phyloP scores from a whole-genome alignment of 1,284 basidiomycete genomes.

The Phellopilus nigrolimitatus region DNA sequence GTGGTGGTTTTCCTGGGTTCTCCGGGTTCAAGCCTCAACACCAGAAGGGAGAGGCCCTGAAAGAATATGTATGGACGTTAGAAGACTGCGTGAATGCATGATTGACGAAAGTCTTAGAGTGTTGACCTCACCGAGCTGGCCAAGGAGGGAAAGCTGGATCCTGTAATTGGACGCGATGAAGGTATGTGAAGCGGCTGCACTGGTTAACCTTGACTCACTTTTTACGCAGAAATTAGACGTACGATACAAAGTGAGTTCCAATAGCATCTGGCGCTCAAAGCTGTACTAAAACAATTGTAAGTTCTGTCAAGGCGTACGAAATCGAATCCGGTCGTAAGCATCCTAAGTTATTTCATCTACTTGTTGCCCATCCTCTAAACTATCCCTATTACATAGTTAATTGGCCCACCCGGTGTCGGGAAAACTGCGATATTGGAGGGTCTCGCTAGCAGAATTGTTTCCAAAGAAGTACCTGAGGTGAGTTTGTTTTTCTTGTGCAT shows the following conservation, averaged over 20 bases:
- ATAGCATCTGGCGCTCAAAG: conserved; percentile 11
- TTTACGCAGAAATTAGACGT: conserved; percentile 69
- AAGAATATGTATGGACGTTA: conserved; percentile 62
- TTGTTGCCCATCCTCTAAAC: neutral
- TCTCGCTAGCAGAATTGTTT: conserved; percentile 82
- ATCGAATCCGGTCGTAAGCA: conserved; percentile 77
- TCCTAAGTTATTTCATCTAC: neutral
- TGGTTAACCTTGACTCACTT: neutral
- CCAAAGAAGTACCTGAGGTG: conserved; percentile 89
- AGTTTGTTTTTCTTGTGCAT: conserved; percentile 21
- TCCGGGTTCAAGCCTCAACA: conserved; percentile 55
- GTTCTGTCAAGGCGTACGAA: conserved; percentile 80
- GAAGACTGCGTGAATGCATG: neutral
- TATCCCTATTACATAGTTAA: conserved; percentile 41
- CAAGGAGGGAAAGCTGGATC: conserved; percentile 81
- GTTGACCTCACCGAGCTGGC: conserved; percentile 84
- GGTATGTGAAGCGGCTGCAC: conserved; percentile 37
- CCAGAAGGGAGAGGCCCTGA: conserved; percentile 77
- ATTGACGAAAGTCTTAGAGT: conserved; percentile 42
- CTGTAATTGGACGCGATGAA: conserved; percentile 85
- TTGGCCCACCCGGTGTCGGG: conserved; percentile 80
- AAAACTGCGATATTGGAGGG: conserved; percentile 95
- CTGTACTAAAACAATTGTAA: conserved; percentile 28
- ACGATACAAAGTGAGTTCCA: conserved; percentile 76
- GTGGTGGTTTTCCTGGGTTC: conserved; percentile 55